Conservation (phyloP, 495 filamentous ascomycete species). For the Penicillium lagena region DNA sequence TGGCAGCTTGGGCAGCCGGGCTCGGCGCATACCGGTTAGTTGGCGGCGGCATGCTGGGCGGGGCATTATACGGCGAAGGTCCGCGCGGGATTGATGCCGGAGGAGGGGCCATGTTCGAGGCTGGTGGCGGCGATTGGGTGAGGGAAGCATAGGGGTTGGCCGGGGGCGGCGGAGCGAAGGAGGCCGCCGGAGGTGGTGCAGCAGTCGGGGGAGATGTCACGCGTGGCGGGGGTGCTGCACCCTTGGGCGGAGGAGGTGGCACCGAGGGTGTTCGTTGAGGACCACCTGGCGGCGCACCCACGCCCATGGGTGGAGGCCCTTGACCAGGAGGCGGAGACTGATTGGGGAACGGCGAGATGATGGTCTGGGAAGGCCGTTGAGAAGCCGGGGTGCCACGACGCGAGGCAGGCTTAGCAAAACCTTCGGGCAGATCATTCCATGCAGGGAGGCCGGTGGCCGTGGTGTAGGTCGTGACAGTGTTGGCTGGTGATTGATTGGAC, state of each 20-base stretch:
- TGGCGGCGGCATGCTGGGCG: slow-evolving; percentile 65
- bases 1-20: slow-evolving; percentile 51
- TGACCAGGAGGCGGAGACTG: slow-evolving; percentile 52
- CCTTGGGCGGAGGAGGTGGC: slow-evolving; percentile 47
- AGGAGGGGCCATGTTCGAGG: slow-evolving; percentile 31
- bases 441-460: slow-evolving; percentile 62
- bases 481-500: slow-evolving; percentile 52
- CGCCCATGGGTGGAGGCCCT: slow-evolving; percentile 33
- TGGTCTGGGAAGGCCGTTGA: slow-evolving; percentile 32
- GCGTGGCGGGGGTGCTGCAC: slow-evolving; percentile 43
- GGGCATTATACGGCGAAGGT: slow-evolving; percentile 83
- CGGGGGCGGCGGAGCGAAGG: slow-evolving; percentile 45
- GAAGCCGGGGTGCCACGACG: slow-evolving; percentile 66
- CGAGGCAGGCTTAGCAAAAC: slow-evolving; percentile 62
- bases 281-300: slow-evolving; percentile 23
- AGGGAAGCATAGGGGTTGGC: slow-evolving; percentile 66
- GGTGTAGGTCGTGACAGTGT: slow-evolving; percentile 53
- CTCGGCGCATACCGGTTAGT: slow-evolving; percentile 83
- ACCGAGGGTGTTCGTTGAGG: slow-evolving; percentile 42
- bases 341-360: slow-evolving; percentile 63
- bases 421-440: slow-evolving; percentile 95
- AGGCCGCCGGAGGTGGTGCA: slow-evolving; percentile 32
- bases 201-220: slow-evolving; percentile 46
- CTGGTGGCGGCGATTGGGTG: slow-evolving; percentile 28
- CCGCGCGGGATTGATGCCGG: slow-evolving; percentile 61